phyloP scores from a whole-genome alignment of 148 eudicot genomes.

The Pharnaceum exiguum region DNA sequence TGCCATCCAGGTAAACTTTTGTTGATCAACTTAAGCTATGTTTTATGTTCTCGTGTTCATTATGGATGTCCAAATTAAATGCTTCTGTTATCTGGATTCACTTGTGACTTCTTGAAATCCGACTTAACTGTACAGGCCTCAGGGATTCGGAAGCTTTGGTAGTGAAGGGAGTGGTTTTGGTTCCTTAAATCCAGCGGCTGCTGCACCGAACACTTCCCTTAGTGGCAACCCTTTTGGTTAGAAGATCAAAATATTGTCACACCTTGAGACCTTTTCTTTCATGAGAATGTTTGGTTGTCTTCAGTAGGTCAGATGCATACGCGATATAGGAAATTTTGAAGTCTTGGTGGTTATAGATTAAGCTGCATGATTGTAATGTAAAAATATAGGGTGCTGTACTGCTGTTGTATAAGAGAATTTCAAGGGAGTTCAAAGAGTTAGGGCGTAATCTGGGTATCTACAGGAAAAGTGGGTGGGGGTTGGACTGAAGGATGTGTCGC shows the following conservation, averaged over 20 bases:
- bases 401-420: conserved; percentile 1
- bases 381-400: conserved; percentile 8
- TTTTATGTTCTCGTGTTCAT: neutral
- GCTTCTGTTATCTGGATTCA: neutral
- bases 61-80: neutral
- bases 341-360: conserved; percentile 3
- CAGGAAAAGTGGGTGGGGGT: neutral
- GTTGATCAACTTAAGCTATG: neutral
- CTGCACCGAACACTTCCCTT: conserved; percentile 42
- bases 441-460: conserved; percentile 1
- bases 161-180: conserved; percentile 32
- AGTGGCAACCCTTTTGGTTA: conserved; percentile 91
- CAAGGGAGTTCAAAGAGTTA: neutral
- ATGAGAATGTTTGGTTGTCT: neutral
- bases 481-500: neutral
- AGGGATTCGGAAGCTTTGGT: conserved; percentile 43
- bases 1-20: conserved; percentile 47
- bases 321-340: conserved; percentile 14
- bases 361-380: conserved; percentile 8
- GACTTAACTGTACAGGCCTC: conserved; percentile 42
- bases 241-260: conserved; percentile 10
- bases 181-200: conserved; percentile 33
- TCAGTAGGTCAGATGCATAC: conserved; percentile 4
- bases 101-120: neutral
- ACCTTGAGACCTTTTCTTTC: neutral